phyloP scores from a whole-genome alignment of 768 basidiomycete species.

The Lactarius indigo region DNA sequence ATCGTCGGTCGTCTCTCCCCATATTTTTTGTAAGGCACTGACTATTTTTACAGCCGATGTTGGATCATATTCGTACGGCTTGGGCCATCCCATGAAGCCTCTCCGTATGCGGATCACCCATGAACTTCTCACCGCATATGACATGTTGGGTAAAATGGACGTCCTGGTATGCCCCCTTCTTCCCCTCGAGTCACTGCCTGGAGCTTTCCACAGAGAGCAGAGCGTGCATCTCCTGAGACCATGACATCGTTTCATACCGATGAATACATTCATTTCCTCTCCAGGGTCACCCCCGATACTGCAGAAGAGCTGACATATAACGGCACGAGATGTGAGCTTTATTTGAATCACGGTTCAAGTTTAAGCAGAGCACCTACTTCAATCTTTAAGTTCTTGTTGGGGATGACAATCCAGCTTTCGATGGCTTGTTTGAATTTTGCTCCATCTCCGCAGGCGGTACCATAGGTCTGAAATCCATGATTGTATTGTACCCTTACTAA shows the following conservation, averaged over 20 bases:
- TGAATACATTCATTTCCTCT: constrained; percentile 93
- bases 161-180: constrained; percentile 62
- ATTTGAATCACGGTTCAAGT: not conserved
- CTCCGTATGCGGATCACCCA: constrained; percentile 94
- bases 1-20: constrained; percentile 42
- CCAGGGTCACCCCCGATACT: constrained; percentile 87
- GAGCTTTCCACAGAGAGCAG: constrained; percentile 30
- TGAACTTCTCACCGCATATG: constrained; percentile 85
- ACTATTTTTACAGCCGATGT: constrained; percentile 52
- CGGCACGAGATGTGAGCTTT: constrained; percentile 76
- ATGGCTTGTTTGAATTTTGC: constrained; percentile 96
- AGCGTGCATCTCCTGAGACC: constrained; percentile 35
- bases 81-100: constrained; percentile 94
- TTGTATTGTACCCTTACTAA: not conserved
- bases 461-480: constrained; percentile 49
- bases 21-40: not conserved
- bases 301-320: constrained; percentile 80
- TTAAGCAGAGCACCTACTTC: not conserved
- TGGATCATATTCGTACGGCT: constrained; percentile 75
- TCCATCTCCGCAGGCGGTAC: constrained; percentile 96
- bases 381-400: constrained; percentile 52
- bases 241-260: constrained; percentile 98
- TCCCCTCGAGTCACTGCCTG: not conserved
- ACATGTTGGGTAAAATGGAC: constrained; percentile 93
- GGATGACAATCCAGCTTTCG: constrained; percentile 95